Conservation (phyloP, 257 asterid species). For the Fraxinus cuspidata region DNA sequence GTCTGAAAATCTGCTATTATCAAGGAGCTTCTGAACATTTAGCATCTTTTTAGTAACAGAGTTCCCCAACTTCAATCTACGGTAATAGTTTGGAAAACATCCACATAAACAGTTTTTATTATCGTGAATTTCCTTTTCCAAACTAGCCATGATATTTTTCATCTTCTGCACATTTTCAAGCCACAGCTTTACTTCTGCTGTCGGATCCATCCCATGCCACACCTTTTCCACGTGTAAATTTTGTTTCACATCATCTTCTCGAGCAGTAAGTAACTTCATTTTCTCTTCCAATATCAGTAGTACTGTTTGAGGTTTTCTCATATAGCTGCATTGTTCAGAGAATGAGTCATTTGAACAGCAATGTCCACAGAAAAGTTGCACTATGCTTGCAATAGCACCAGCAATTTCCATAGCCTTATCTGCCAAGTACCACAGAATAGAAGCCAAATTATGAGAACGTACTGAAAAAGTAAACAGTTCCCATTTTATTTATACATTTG, state of each 20-base stretch:
- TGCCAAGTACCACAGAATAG: neutral
- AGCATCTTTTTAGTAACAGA: constrained; percentile 20
- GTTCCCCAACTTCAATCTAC: constrained; percentile 29
- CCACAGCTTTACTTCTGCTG: constrained; percentile 34
- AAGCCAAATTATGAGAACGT: neutral
- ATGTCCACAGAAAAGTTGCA: constrained; percentile 27
- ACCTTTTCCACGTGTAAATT: constrained; percentile 13
- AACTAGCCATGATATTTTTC: neutral
- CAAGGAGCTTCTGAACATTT: constrained; percentile 26
- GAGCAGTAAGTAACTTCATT: constrained; percentile 27
- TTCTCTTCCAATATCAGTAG: constrained; percentile 23
- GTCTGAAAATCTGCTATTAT: constrained; percentile 12
- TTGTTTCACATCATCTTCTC: constrained; percentile 25
- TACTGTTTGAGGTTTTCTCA: constrained; percentile 17
- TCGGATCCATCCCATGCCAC: constrained; percentile 26
- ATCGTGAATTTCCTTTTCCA: constrained; percentile 18
- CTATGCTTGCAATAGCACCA: constrained; percentile 24
- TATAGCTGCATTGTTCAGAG: constrained; percentile 24
- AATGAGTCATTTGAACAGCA: constrained; percentile 12
- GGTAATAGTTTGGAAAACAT: constrained; percentile 29
- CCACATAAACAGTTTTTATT: constrained; percentile 21
- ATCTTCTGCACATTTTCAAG: constrained; percentile 29
- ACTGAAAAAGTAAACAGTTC: neutral
- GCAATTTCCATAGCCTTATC: constrained; percentile 27
- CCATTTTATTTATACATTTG: neutral